Evolutionary conservation across 108 stramenopile genomes (phyloP), one percentile per base, ranked within the genome.

Genomic region (Epithemia pelagica): DNA sequence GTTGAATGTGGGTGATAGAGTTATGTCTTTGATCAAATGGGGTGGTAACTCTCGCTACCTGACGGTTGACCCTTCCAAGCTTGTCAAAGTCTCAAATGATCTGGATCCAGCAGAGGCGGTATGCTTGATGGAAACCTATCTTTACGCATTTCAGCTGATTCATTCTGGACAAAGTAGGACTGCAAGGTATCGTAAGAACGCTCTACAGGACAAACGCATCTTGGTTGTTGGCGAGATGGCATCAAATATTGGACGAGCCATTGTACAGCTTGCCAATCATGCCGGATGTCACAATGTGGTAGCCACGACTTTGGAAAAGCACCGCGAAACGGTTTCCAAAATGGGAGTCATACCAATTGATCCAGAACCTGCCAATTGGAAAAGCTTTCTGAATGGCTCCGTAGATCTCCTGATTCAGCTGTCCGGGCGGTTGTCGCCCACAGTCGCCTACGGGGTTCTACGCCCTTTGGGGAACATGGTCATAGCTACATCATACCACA

Each of bases 1-100:
- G 18, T 57, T 84, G 5, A 30, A 72, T 18, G 64, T 55, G 24
- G 76, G 81, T 24, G 73, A 92, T 58, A 76, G 81, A 32, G 88
- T 92, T 23, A 73, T 87, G 10, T 79, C 84, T 26, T 60, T 74
- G 20, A 64, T 68, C 1, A 74, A 61, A 37, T 72, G 72, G 65
- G 91, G 91, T 25, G 91, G 91, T 0, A 92, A 89, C 61, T 71
- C 84, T 37, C 69, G 86, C 25, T 92, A 77, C 65, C 65, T 81
- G 24, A 75, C 68, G 28, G 60, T 87, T 22, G 72, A 78, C 37
- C 81, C 78, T 0, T 65, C 64, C 20, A 64, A 83, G 24, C 65
- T 89, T 26, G 73, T 86, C 58, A 83, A 86, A 61, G 79, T 89
- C 30, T 75, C 88, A 1, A 52, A 59, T 20, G 79, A 65, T 10